A percentile compares a stretch with the other conserved stretches of the same genome.
Conservation (phyloP, 805 yeast species). For the Yarrowia divulgata region DNA sequence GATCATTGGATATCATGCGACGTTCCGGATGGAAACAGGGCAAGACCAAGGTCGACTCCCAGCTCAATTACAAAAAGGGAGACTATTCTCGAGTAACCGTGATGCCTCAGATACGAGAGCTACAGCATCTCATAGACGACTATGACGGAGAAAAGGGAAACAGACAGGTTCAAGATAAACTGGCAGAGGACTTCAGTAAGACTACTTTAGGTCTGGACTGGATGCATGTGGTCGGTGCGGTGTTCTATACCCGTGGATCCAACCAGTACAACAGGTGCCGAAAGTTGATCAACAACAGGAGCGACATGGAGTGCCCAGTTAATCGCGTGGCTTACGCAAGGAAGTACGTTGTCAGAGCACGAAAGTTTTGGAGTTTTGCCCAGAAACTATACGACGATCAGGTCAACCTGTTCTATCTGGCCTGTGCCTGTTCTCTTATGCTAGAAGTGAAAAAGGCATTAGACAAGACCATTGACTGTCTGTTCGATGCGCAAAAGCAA, state of each 20-base stretch:
- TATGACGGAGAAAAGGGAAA: slow-evolving; percentile 14
- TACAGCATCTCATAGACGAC: slow-evolving; percentile 16
- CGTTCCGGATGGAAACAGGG: slow-evolving; percentile 8
- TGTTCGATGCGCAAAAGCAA: slow-evolving; percentile 10
- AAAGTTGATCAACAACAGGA: slow-evolving; percentile 25
- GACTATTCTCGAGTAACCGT: slow-evolving; percentile 7
- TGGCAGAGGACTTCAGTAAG: neutral
- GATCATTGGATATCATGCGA: neutral
- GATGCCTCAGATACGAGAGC: slow-evolving; percentile 7
- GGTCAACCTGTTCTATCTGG: slow-evolving; percentile 19
- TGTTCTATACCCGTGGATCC: slow-evolving; percentile 3
- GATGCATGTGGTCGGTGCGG: slow-evolving; percentile 16
- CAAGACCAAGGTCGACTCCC: neutral
- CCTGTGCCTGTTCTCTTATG: slow-evolving; percentile 5
- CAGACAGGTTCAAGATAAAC: neutral
- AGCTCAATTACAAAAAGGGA: neutral
- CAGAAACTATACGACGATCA: neutral
- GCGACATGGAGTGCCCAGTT: neutral
- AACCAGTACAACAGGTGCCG: slow-evolving; percentile 24
- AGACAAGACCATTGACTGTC: neutral
- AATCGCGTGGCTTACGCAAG: neutral
- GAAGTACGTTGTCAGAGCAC: neutral
- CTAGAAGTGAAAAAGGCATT: neutral
- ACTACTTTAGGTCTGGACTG: slow-evolving; percentile 21
- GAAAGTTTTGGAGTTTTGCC: slow-evolving; percentile 6